These are phyloP conservation scores for Chrysoporthe cubensis DNA, from an alignment of 2,329 filamentous ascomycete species.

Conservation along the genomic window DNA sequence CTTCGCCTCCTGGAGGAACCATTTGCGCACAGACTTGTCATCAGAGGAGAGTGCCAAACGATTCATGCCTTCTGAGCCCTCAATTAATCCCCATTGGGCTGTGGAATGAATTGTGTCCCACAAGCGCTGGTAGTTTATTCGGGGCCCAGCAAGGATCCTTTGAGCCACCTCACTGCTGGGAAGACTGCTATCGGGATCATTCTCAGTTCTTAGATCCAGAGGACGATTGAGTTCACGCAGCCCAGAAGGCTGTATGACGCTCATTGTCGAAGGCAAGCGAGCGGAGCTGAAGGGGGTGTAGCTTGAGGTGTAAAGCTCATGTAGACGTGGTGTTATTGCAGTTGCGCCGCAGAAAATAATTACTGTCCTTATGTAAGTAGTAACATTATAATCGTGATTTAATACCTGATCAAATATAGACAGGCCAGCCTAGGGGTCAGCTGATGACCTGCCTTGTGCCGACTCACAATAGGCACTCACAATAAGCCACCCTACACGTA, in stretches of 20 bases:
- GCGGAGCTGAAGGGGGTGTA: not conserved
- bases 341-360: not conserved
- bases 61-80: conserved; percentile 2
- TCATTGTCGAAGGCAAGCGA: not conserved
- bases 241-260: not conserved
- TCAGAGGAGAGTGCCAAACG: conserved; percentile 16
- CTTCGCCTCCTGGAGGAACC: conserved; percentile 30
- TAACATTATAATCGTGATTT: not conserved
- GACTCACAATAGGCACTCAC: not conserved
- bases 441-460: not conserved
- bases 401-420: not conserved
- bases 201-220: not conserved
- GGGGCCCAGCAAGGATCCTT: not conserved
- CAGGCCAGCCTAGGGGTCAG: not conserved
- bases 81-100: not conserved
- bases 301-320: not conserved
- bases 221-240: not conserved
- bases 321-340: not conserved
- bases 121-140: not conserved
- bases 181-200: not conserved
- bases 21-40: conserved; percentile 30
- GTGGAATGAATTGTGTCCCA: not conserved
- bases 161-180: not conserved
- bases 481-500: not conserved
- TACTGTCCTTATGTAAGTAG: not conserved